Conservation (phyloP, 73 alveolate species). For the Uronychia setigera region DNA sequence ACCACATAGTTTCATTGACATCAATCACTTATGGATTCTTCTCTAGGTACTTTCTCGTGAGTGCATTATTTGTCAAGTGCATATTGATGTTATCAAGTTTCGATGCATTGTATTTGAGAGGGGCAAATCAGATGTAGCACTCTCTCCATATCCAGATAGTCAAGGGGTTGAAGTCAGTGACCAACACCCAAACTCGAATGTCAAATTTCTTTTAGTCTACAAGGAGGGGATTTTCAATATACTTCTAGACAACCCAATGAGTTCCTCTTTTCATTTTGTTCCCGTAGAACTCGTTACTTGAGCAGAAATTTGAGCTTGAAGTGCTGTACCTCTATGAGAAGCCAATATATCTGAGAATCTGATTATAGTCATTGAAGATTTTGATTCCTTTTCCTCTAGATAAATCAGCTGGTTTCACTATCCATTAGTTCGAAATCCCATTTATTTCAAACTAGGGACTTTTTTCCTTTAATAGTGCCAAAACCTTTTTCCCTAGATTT, state of each 20-base stretch:
- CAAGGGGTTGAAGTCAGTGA: conserved; percentile 63
- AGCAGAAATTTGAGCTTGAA: neutral
- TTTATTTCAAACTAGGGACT: neutral
- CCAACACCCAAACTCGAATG: conserved; percentile 77
- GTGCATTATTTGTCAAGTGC: conserved; percentile 48
- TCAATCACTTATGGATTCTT: neutral
- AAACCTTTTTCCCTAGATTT: neutral
- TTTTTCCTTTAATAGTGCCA: neutral
- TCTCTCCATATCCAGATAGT: conserved; percentile 60
- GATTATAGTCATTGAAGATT: conserved; percentile 3
- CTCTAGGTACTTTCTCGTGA: conserved; percentile 27
- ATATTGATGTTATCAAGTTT: conserved; percentile 52
- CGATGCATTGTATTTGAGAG: conserved; percentile 53
- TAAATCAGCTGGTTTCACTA: neutral
- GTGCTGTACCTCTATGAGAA: neutral
- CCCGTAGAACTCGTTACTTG: neutral
- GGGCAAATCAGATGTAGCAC: conserved; percentile 73
- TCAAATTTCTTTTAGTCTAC: conserved; percentile 87
- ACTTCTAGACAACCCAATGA: conserved; percentile 88
- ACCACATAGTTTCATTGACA: conserved; percentile 36
- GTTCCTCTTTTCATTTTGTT: neutral
- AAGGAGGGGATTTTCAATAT: conserved; percentile 92
- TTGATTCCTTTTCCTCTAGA: conserved; percentile 4
- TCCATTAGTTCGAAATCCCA: neutral
- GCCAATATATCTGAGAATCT: conserved; percentile 1